These are phyloP conservation scores for Ustulina deusta DNA, from an alignment of 2,329 filamentous ascomycete genomes.

Conservation along the genomic window DNA sequence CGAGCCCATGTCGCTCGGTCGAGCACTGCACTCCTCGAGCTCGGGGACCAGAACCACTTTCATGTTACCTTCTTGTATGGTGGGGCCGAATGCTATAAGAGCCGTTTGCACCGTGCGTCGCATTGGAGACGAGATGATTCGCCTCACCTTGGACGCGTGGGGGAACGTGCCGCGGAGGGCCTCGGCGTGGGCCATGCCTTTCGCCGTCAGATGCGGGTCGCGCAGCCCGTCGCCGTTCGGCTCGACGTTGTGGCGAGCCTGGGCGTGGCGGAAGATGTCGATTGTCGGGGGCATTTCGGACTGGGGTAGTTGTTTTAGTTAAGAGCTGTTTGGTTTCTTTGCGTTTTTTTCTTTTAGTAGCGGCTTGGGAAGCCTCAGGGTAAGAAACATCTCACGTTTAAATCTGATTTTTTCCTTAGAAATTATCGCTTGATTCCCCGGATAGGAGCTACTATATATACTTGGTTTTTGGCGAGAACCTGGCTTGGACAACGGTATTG, in stretches of 20 bases:
- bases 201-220: conserved; percentile 10
- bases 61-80: background rate
- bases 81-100: background rate
- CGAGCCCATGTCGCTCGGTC: background rate
- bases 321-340: no score
- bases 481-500: no score
- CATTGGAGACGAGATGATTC: conserved; percentile 19
- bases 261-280: conserved; percentile 17
- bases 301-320: background rate
- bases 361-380: no score
- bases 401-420: no score
- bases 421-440: no score
- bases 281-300: conserved; percentile 21
- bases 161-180: background rate
- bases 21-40: background rate
- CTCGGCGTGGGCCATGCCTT: background rate
- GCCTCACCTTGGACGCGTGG: background rate
- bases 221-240: background rate
- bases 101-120: conserved; percentile 11
- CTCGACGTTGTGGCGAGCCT: conserved; percentile 6
- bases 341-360: no score
- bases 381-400: background rate
- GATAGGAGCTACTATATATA: no score
- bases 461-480: no score
- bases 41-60: background rate